Conservation (phyloP, 495 filamentous ascomycete species). For the Xylaria curta region DNA sequence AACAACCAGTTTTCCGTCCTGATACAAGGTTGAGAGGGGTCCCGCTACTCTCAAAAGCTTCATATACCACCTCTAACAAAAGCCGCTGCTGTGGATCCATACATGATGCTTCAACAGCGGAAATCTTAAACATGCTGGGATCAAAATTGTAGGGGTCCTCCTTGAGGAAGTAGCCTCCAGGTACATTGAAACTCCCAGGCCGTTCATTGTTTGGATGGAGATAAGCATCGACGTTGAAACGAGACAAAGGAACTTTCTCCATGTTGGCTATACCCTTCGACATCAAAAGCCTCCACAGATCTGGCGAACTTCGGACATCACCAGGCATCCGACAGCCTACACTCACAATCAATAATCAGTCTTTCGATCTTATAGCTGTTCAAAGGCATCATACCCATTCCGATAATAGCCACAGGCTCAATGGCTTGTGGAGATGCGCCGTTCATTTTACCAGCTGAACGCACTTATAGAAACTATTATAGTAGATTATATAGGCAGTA, state of each 20-base stretch:
- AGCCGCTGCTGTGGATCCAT: not conserved
- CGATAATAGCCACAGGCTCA: not conserved
- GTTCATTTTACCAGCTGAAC: not conserved
- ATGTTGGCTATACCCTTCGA: not conserved
- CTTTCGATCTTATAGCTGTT: not conserved
- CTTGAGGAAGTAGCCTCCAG: not conserved
- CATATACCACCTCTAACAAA: not conserved
- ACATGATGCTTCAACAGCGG: not conserved
- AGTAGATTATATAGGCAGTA: not conserved
- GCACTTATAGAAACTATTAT: not conserved
- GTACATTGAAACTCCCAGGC: not conserved
- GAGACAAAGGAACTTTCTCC: not conserved
- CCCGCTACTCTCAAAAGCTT: not conserved
- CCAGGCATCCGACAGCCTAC: not conserved
- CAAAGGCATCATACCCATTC: not conserved
- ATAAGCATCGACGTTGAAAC: not conserved
- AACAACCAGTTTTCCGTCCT: not conserved
- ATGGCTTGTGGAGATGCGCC: not conserved
- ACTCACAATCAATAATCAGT: not conserved
- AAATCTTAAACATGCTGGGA: not conserved
- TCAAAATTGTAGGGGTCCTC: not conserved
- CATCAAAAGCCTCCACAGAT: not conserved
- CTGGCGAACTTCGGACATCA: not conserved
- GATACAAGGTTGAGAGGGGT: not conserved
- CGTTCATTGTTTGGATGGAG: not conserved